phyloP scores from a whole-genome alignment of 176 grass and related monocot species.

The Bolboschoenus planiculmis region DNA sequence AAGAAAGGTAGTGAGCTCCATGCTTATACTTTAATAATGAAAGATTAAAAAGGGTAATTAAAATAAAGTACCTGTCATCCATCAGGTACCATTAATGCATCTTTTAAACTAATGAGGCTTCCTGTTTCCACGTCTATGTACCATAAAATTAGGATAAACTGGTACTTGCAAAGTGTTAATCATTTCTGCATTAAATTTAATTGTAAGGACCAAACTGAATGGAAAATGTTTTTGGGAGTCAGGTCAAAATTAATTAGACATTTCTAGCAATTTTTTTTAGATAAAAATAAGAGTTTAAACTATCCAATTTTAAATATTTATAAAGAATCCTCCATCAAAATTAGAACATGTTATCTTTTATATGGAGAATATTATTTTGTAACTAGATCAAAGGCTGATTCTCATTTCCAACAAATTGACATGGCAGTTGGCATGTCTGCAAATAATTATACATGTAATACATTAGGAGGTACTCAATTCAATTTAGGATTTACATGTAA shows the following conservation, averaged over 20 bases:
- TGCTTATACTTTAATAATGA: neutral
- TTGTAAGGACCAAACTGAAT: neutral
- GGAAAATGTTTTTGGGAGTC: neutral
- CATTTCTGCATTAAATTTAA: neutral
- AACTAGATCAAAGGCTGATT: too few relatives aligned
- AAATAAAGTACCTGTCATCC: neutral
- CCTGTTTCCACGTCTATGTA: slow-evolving; percentile 5
- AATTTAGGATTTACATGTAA: neutral
- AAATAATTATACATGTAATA: neutral
- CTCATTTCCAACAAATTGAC: neutral
- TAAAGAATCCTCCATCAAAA: too few relatives aligned
- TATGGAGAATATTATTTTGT: too few relatives aligned
- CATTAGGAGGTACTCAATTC: neutral
- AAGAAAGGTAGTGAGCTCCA: neutral
- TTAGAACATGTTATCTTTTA: too few relatives aligned
- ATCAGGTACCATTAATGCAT: slow-evolving; percentile 1
- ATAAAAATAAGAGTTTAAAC: too few relatives aligned
- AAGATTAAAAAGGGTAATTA: neutral
- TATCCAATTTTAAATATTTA: too few relatives aligned
- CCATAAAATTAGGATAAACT: neutral
- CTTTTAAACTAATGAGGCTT: neutral
- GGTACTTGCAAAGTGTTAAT: neutral
- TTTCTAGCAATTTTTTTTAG: too few relatives aligned
- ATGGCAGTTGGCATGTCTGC: neutral
- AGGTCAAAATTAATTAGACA: neutral